Evolutionary conservation across 768 basidiomycete species (phyloP).

Genomic region (Trametes elegans): DNA sequence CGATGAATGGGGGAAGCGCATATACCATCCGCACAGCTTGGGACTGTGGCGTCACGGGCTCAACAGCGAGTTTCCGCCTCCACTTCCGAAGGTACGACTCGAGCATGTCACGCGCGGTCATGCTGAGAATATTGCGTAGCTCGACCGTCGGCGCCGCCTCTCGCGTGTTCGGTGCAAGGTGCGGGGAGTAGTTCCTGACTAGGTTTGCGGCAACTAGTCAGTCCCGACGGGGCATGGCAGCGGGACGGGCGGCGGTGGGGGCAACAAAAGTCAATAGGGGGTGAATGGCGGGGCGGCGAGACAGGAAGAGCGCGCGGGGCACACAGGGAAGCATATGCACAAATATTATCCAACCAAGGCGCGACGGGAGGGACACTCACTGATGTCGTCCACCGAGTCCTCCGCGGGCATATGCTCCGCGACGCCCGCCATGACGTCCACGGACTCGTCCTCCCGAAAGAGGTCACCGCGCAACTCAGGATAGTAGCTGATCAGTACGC

Average conservation of each 20-base stretch:
- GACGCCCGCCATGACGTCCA: slow-evolving; percentile 76
- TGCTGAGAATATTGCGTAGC: slow-evolving; percentile 58
- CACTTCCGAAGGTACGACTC: slow-evolving; percentile 64
- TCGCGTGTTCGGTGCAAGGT: slow-evolving; percentile 68
- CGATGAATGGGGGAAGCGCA: neutral
- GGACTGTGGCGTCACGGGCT: slow-evolving; percentile 25
- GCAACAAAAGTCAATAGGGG: slow-evolving; percentile 17
- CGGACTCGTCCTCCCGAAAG: slow-evolving; percentile 49
- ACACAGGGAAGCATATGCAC: slow-evolving; percentile 18
- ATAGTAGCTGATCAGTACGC: slow-evolving; percentile 78
- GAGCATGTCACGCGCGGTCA: slow-evolving; percentile 76
- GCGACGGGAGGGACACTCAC: slow-evolving; percentile 52
- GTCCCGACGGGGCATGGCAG: slow-evolving; percentile 53
- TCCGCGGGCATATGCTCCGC: slow-evolving; percentile 68
- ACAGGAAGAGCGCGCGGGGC: slow-evolving; percentile 7
- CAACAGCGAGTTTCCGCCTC: slow-evolving; percentile 43
- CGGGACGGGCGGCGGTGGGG: slow-evolving; percentile 23
- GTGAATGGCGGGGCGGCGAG: slow-evolving; percentile 16
- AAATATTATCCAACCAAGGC: slow-evolving; percentile 10
- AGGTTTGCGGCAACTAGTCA: slow-evolving; percentile 86
- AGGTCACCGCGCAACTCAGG: slow-evolving; percentile 70
- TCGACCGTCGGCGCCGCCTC: slow-evolving; percentile 70
- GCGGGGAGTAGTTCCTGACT: slow-evolving; percentile 91
- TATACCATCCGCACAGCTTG: slow-evolving; percentile 24
- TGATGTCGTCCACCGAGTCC: slow-evolving; percentile 74